phyloP scores from a whole-genome alignment of 2,329 filamentous ascomycete species.

The Ascochyta lentis region DNA sequence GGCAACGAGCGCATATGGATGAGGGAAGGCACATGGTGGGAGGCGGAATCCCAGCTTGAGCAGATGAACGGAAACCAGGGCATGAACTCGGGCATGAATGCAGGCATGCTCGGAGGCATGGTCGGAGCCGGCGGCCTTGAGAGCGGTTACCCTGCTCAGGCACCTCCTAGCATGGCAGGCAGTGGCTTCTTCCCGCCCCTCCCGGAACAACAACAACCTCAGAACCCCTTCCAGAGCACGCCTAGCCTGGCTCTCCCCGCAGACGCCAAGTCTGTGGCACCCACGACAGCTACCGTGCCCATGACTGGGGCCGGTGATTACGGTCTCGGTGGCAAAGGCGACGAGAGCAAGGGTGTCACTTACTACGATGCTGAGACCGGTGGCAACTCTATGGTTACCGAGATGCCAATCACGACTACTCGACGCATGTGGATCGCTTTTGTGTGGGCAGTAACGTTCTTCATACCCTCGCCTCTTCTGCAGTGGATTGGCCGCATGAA shows the following conservation, averaged over 20 bases:
- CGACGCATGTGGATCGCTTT: conserved; percentile 81
- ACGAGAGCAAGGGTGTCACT: conserved; percentile 59
- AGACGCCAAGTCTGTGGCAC: conserved; percentile 54
- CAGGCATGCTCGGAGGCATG: conserved; percentile 56
- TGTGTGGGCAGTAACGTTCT: conserved; percentile 89
- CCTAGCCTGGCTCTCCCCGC: conserved; percentile 53
- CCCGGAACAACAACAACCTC: conserved; percentile 64
- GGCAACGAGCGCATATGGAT: conserved; percentile 95
- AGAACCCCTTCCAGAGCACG: conserved; percentile 69
- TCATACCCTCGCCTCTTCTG: conserved; percentile 87
- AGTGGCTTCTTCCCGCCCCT: conserved; percentile 72
- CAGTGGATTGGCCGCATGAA: conserved; percentile 92
- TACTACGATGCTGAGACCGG: conserved; percentile 84
- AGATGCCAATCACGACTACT: conserved; percentile 66
- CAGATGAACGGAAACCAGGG: conserved; percentile 67
- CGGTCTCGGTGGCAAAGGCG: conserved; percentile 85
- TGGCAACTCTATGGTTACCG: conserved; percentile 76
- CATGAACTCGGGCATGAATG: conserved; percentile 37
- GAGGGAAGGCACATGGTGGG: conserved; percentile 94
- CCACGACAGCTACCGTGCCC: conserved; percentile 68
- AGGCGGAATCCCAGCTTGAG: conserved; percentile 95
- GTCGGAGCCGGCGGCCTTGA: conserved; percentile 69
- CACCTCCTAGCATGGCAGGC: conserved; percentile 53
- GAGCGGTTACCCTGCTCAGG: conserved; percentile 72
- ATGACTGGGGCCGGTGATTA: conserved; percentile 74